Percentiles rank a stretch among this genome's conserved stretches.
phyloP scores from a whole-genome alignment of 2,329 filamentous ascomycete genomes.

The Didymella exigua region DNA sequence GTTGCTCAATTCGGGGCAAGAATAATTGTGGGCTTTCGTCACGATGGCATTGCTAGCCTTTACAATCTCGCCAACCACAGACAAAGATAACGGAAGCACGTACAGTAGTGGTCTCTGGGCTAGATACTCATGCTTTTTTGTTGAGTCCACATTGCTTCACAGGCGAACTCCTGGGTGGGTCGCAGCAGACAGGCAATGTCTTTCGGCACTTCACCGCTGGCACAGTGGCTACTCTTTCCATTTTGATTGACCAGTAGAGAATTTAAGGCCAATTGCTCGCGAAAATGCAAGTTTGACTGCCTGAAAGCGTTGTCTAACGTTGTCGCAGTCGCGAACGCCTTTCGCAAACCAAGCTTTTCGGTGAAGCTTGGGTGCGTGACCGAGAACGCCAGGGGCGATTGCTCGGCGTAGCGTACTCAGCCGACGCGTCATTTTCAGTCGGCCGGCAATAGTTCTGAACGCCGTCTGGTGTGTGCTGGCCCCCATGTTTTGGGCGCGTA shows the following conservation, averaged over 20 bases:
- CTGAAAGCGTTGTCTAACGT: not conserved
- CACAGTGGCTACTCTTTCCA: not conserved
- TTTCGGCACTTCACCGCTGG: slow-evolving; percentile 8
- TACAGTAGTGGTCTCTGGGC: slow-evolving; percentile 3
- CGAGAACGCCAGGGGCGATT: not conserved
- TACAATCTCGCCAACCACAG: slow-evolving; percentile 10
- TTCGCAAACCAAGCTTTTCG: slow-evolving; percentile 7
- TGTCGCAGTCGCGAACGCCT: not conserved
- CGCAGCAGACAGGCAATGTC: slow-evolving; percentile 1
- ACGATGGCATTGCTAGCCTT: slow-evolving; percentile 16
- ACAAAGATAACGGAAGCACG: slow-evolving; percentile 16
- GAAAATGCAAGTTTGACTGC: not conserved
- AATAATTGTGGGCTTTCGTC: slow-evolving; percentile 16
- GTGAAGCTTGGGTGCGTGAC: slow-evolving; percentile 11
- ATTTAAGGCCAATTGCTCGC: not conserved
- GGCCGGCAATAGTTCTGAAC: not conserved
- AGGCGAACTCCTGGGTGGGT: slow-evolving; percentile 10
- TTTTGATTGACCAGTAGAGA: slow-evolving; percentile 2
- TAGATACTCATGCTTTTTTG: slow-evolving; percentile 12
- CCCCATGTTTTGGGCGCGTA: not conserved
- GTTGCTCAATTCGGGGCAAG: slow-evolving; percentile 14
- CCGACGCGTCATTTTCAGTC: not conserved
- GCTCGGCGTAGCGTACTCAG: slow-evolving; percentile 2
- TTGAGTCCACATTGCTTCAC: slow-evolving; percentile 9
- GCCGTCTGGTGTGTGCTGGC: not conserved